These are phyloP conservation scores for Penicillium sp. DNA, from an alignment of 2,329 filamentous ascomycete species.

Conservation along the genomic window DNA sequence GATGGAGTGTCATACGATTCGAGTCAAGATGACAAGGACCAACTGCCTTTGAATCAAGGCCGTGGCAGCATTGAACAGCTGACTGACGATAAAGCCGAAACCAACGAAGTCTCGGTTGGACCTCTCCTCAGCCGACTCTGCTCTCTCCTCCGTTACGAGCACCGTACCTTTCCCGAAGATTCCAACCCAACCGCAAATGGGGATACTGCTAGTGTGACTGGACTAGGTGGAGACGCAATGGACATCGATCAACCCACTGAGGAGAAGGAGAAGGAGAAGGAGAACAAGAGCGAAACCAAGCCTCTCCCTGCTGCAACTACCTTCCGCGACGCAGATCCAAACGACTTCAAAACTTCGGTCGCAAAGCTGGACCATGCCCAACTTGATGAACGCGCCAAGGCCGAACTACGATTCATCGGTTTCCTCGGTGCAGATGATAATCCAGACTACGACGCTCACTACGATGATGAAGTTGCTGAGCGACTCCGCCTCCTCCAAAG, in stretches of 20 bases:
- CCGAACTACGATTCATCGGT: slow-evolving; percentile 87
- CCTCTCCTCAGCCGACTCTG: slow-evolving; percentile 81
- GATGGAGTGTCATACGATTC: slow-evolving; percentile 76
- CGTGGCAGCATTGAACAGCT: slow-evolving; percentile 84
- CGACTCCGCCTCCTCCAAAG: slow-evolving; percentile 82
- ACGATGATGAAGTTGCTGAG: slow-evolving; percentile 90
- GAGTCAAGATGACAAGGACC: slow-evolving; percentile 61
- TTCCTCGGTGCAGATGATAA: slow-evolving; percentile 70
- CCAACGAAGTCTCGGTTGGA: slow-evolving; percentile 83
- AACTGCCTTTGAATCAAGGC: slow-evolving; percentile 74
- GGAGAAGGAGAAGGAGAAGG: slow-evolving; percentile 43
- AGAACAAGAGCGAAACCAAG: slow-evolving; percentile 34
- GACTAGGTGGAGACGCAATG: slow-evolving; percentile 50
- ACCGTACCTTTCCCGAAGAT: slow-evolving; percentile 53
- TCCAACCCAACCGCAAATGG: slow-evolving; percentile 52
- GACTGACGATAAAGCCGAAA: slow-evolving; percentile 81
- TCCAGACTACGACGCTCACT: slow-evolving; percentile 83
- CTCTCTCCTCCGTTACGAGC: slow-evolving; percentile 75
- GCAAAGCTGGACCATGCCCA: slow-evolving; percentile 81
- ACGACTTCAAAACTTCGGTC: slow-evolving; percentile 74
- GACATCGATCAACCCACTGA: slow-evolving; percentile 51
- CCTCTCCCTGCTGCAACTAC: slow-evolving; percentile 68
- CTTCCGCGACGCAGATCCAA: slow-evolving; percentile 74
- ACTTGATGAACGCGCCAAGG: slow-evolving; percentile 86
- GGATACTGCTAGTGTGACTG: slow-evolving; percentile 36